Percentiles rank a stretch among this genome's conserved stretches.
These are phyloP conservation scores for Malassezia slooffiae DNA, from an alignment of 1,284 basidiomycete species.

Conservation along the genomic window DNA sequence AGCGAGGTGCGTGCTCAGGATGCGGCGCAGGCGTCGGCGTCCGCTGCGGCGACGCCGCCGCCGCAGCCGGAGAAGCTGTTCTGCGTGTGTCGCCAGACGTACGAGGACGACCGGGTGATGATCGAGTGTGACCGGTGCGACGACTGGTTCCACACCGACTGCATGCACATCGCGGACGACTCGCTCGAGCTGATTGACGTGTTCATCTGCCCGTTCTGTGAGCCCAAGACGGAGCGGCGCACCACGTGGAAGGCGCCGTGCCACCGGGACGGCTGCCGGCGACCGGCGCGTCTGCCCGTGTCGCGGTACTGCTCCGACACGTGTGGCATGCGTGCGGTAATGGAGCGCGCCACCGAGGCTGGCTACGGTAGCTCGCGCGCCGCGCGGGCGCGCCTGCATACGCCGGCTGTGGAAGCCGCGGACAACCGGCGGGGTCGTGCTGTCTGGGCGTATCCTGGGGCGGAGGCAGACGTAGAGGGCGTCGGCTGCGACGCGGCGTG, in stretches of 20 bases:
- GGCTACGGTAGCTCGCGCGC: background rate
- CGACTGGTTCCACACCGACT: constrained; percentile 36
- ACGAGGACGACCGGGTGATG: constrained; percentile 35
- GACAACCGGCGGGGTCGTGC: background rate
- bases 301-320: constrained; percentile 33
- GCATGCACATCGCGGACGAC: constrained; percentile 26
- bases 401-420: background rate
- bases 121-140: constrained; percentile 39
- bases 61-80: constrained; percentile 1
- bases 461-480: background rate
- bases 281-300: constrained; percentile 23
- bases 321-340: constrained; percentile 24
- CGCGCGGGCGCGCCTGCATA: background rate
- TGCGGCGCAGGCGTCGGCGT: background rate
- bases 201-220: constrained; percentile 32
- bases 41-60: background rate
- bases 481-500: background rate
- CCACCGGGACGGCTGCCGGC: constrained; percentile 16
- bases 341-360: constrained; percentile 7
- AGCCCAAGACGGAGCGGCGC: constrained; percentile 11
- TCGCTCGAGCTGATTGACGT: constrained; percentile 27
- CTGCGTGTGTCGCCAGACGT: constrained; percentile 7
- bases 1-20: too few relatives aligned
- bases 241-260: constrained; percentile 32
- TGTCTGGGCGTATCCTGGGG: constrained; percentile 5